Conservation (phyloP, 2,329 filamentous ascomycete species). For the Rhynchosporium graminicola region DNA sequence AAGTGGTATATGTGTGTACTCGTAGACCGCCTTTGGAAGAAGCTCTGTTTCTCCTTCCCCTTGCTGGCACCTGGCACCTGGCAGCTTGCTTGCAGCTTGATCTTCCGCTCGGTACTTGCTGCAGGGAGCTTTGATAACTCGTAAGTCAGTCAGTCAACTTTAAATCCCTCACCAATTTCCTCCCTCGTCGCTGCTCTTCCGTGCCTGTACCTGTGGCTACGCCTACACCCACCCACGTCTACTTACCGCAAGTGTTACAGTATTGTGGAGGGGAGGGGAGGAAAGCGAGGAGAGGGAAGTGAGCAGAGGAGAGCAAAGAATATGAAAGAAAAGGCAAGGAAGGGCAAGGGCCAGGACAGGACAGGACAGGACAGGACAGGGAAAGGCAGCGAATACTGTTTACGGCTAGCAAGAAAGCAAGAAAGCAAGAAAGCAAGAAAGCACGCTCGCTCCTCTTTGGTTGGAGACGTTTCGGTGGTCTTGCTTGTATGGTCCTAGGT, state of each 20-base stretch:
- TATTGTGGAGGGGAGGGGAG: neutral
- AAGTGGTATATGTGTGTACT: too few species aligned
- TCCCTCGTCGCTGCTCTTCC: neutral
- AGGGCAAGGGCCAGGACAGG: neutral
- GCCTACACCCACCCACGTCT: neutral
- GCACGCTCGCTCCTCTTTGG: neutral
- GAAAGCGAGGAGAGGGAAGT: neutral
- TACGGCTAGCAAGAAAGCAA: neutral
- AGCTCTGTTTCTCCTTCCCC: neutral
- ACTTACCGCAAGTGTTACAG: neutral
- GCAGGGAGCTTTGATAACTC: conserved; percentile 10
- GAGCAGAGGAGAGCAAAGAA: neutral
- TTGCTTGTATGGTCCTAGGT: neutral
- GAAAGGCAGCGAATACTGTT: neutral
- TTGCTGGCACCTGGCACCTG: neutral
- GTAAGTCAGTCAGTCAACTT: too few species aligned
- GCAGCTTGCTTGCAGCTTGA: too few species aligned
- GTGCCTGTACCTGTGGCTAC: neutral
- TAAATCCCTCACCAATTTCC: conserved; percentile 20
- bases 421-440: neutral
- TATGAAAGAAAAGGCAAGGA: neutral
- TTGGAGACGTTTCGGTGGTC: neutral
- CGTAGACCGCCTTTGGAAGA: neutral
- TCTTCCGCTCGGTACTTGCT: neutral
- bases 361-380: too few species aligned